Conservation (phyloP, 768 basidiomycete genomes). For the Boletus pseudo-olivaceus region DNA sequence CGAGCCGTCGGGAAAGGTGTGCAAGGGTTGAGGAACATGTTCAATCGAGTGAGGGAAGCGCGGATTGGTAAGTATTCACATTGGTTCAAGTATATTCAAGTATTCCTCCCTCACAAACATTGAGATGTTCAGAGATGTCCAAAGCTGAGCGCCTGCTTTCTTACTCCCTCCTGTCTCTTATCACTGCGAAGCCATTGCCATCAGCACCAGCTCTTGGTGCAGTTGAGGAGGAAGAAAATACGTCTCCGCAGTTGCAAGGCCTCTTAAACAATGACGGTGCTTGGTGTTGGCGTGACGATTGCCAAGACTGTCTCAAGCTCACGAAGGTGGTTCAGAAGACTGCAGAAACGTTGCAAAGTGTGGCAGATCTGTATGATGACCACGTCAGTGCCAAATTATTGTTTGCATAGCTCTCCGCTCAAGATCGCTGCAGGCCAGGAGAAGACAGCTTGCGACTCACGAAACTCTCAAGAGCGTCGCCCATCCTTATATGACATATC, state of each 20-base stretch:
- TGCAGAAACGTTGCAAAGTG: constrained; percentile 65
- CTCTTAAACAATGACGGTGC: constrained; percentile 69
- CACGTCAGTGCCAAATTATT: constrained; percentile 50
- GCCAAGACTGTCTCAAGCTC: constrained; percentile 70
- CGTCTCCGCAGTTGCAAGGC: constrained; percentile 44
- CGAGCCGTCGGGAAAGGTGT: constrained; percentile 67
- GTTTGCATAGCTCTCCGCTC: constrained; percentile 1
- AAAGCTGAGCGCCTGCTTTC: constrained; percentile 72
- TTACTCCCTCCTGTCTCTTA: constrained; percentile 68
- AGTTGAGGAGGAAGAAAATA: constrained; percentile 45
- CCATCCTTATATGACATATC: constrained; percentile 70
- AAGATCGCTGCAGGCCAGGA: constrained; percentile 51
- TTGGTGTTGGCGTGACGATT: constrained; percentile 85
- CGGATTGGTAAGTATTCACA: constrained; percentile 51
- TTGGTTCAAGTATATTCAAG: not conserved
- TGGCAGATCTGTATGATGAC: constrained; percentile 77
- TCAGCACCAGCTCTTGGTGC: constrained; percentile 46
- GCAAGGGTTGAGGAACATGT: constrained; percentile 60
- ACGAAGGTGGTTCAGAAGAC: constrained; percentile 78
- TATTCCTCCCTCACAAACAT: not conserved
- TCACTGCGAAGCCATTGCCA: constrained; percentile 63
- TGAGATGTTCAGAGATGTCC: constrained; percentile 62
- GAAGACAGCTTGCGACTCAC: constrained; percentile 69
- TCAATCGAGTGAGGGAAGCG: constrained; percentile 60
- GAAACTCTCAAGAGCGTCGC: constrained; percentile 73